Evolutionary conservation across 345 rosid species (phyloP).

Genomic region (Acer campestre): DNA sequence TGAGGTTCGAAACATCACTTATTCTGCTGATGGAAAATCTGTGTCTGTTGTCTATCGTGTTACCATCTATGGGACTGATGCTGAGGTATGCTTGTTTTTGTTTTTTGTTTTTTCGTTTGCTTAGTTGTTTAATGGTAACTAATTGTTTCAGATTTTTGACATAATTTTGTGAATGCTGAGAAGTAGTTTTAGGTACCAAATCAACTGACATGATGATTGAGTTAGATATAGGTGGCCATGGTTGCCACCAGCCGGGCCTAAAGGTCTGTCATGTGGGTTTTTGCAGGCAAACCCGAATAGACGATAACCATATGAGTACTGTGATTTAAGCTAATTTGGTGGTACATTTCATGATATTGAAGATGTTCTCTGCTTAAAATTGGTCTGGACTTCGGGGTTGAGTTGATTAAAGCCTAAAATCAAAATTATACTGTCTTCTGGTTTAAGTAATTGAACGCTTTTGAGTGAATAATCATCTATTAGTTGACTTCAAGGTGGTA

Average conservation of each 20-base stretch:
- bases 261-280: background rate
- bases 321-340: background rate
- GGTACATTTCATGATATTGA: background rate
- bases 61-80: constrained; percentile 81
- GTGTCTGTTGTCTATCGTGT: constrained; percentile 85
- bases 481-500: background rate
- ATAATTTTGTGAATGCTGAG: background rate
- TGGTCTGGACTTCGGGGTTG: background rate
- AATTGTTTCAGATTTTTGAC: background rate
- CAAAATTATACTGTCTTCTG: background rate
- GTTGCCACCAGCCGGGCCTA: background rate
- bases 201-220: background rate
- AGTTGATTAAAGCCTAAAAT: background rate
- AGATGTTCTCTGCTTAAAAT: background rate
- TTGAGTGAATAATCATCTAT: background rate
- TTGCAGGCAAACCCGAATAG: background rate
- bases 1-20: constrained; percentile 73
- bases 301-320: background rate
- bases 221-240: background rate
- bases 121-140: background rate
- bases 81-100: constrained; percentile 58
- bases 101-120: background rate
- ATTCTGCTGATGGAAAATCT: constrained; percentile 77
- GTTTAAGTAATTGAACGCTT: background rate
- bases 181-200: background rate